A percentile compares a stretch with the other conserved stretches of the same genome.
Conservation (phyloP, 176 grass and related monocot species). For the Zoysia pacifica region DNA sequence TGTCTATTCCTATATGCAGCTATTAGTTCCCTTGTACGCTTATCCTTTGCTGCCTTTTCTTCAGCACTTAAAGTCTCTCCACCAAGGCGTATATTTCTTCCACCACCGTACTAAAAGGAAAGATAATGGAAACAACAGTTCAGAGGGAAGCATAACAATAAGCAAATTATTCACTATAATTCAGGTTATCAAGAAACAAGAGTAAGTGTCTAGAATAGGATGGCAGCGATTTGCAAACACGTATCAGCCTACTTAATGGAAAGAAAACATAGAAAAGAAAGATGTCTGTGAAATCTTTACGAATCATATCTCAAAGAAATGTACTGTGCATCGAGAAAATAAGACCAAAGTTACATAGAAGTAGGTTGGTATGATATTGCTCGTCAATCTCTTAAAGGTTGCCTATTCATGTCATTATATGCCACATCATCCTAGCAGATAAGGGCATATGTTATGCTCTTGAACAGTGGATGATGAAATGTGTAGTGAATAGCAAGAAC, state of each 20-base stretch:
- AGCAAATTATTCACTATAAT: neutral
- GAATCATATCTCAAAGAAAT: neutral
- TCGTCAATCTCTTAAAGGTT: neutral
- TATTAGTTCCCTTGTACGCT: conserved; percentile 57
- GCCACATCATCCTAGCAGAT: conserved; percentile 7
- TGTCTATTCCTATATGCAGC: conserved; percentile 56
- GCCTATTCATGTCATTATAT: neutral
- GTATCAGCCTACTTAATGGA: conserved; percentile 21
- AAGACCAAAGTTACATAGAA: neutral
- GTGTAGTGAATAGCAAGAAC: neutral
- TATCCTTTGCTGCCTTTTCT: conserved; percentile 62
- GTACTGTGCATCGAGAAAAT: conserved; percentile 13
- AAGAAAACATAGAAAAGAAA: neutral
- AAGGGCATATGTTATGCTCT: neutral
- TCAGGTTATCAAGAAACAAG: conserved; percentile 22
- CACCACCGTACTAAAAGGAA: conserved; percentile 70
- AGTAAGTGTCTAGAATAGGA: neutral
- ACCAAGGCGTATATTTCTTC: conserved; percentile 64
- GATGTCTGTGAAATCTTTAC: neutral
- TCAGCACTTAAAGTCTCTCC: conserved; percentile 53
- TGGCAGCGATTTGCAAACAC: neutral
- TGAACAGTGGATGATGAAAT: conserved; percentile 2
- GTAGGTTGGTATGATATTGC: neutral
- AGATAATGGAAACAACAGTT: conserved; percentile 1
- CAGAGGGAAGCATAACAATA: conserved; percentile 13